Conservation (phyloP, 2,329 filamentous ascomycete genomes). For the Tolypocladium pustulatum region DNA sequence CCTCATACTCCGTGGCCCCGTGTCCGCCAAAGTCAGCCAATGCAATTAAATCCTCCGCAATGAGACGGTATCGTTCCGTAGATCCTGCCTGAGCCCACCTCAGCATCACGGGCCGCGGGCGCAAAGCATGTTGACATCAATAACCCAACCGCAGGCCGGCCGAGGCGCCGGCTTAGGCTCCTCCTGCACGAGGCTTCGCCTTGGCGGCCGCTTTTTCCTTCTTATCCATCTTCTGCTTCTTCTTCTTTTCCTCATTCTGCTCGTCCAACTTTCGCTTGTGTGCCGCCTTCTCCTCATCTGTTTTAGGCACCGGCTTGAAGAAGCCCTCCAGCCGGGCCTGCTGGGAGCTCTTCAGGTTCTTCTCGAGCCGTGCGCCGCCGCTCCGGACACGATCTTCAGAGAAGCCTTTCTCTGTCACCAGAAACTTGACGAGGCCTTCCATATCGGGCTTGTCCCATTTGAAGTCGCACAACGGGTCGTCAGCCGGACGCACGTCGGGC, state of each 20-base stretch:
- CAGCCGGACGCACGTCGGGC: constrained; percentile 76
- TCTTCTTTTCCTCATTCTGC: constrained; percentile 86
- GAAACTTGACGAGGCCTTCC: constrained; percentile 78
- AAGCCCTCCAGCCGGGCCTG: constrained; percentile 91
- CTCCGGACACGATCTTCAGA: constrained; percentile 84
- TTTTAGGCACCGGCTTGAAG: constrained; percentile 88
- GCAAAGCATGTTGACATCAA: background rate
- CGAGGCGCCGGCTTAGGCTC: background rate
- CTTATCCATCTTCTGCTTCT: constrained; percentile 87
- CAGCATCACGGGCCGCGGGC: background rate
- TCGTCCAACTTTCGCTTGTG: constrained; percentile 92
- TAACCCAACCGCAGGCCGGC: background rate
- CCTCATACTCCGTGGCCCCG: background rate
- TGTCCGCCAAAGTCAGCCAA: background rate
- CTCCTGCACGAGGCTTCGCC: constrained; percentile 59
- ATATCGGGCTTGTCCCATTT: constrained; percentile 95
- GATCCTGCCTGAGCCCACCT: background rate
- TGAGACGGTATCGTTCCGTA: background rate
- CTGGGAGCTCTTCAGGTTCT: constrained; percentile 84
- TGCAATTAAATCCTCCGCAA: background rate
- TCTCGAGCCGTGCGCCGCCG: constrained; percentile 68
- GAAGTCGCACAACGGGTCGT: constrained; percentile 84
- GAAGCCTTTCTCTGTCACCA: constrained; percentile 93
- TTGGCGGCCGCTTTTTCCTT: constrained; percentile 93
- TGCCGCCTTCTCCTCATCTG: constrained; percentile 70